Percentiles rank a stretch among this genome's conserved stretches.
phyloP scores from a whole-genome alignment of 176 grass and related monocot species.

The Aegilops umbellulata region DNA sequence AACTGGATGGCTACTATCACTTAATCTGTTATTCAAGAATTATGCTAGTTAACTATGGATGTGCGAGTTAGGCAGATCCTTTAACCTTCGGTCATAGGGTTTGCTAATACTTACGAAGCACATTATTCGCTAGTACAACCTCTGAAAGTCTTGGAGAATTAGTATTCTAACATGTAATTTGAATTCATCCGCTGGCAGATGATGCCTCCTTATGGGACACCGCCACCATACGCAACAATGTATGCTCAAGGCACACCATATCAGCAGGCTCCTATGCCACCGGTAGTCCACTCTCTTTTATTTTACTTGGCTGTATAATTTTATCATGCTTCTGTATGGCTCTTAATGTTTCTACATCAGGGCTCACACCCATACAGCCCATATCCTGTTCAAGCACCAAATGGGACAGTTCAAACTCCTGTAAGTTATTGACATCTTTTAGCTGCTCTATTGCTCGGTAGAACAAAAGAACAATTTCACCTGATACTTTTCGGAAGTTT shows the following conservation, averaged over 20 bases:
- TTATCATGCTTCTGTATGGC: constrained; percentile 11
- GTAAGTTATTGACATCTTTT: constrained; percentile 45
- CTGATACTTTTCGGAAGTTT: not conserved
- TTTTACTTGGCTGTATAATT: constrained; percentile 16
- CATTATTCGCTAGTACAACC: not conserved
- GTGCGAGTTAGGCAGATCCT: constrained; percentile 7
- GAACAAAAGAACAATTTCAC: not conserved
- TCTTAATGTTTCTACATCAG: constrained; percentile 29
- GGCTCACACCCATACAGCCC: constrained; percentile 57
- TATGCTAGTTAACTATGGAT: constrained; percentile 1
- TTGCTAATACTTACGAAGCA: constrained; percentile 20
- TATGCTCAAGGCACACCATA: constrained; percentile 60
- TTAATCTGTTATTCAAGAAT: constrained; percentile 12
- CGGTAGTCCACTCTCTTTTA: constrained; percentile 32
- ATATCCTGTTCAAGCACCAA: constrained; percentile 53
- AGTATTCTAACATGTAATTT: constrained; percentile 26
- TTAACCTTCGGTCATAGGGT: constrained; percentile 2
- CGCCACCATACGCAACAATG: constrained; percentile 55
- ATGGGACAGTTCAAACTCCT: constrained; percentile 53
- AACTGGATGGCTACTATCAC: not conserved
- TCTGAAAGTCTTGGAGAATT: constrained; percentile 21
- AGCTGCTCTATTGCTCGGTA: constrained; percentile 14
- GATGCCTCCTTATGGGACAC: constrained; percentile 54
- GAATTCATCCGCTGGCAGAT: constrained; percentile 41
- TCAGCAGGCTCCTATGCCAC: constrained; percentile 47